Conservation (phyloP, 2,329 filamentous ascomycete genomes). For the Cladosporium sp. region DNA sequence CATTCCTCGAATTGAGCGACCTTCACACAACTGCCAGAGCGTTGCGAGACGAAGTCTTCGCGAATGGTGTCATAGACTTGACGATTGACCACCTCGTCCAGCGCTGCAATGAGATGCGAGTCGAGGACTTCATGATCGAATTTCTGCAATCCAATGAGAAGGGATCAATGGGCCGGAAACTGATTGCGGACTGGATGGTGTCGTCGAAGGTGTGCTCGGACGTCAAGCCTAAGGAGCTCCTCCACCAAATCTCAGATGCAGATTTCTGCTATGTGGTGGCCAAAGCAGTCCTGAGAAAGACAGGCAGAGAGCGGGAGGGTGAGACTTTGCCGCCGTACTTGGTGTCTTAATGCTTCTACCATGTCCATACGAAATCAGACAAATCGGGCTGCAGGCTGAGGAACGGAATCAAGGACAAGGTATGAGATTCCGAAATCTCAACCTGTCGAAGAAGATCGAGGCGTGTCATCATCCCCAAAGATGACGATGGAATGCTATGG, state of each 20-base stretch:
- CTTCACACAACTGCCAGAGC: not conserved
- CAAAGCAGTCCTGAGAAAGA: not conserved
- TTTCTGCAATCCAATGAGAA: not conserved
- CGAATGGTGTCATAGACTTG: not conserved
- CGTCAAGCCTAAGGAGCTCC: not conserved
- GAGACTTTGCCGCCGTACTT: not conserved
- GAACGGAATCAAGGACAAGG: too few relatives aligned
- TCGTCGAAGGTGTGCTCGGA: not conserved
- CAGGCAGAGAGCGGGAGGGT: not conserved
- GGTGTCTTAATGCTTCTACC: not conserved
- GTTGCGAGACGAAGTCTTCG: not conserved
- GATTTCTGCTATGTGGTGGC: not conserved
- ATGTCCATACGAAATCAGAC: not conserved
- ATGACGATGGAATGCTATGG: too few relatives aligned
- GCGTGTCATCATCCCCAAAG: too few relatives aligned
- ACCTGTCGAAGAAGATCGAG: too few relatives aligned
- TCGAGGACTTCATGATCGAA: not conserved
- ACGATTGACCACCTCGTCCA: not conserved
- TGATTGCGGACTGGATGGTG: not conserved
- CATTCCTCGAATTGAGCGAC: not conserved
- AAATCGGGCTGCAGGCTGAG: not conserved
- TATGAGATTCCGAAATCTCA: too few relatives aligned
- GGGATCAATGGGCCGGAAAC: not conserved
- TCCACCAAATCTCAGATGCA: not conserved
- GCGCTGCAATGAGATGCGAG: not conserved